phyloP scores from a whole-genome alignment of 1,139 yeast species.

The Candida sanyaensis region DNA sequence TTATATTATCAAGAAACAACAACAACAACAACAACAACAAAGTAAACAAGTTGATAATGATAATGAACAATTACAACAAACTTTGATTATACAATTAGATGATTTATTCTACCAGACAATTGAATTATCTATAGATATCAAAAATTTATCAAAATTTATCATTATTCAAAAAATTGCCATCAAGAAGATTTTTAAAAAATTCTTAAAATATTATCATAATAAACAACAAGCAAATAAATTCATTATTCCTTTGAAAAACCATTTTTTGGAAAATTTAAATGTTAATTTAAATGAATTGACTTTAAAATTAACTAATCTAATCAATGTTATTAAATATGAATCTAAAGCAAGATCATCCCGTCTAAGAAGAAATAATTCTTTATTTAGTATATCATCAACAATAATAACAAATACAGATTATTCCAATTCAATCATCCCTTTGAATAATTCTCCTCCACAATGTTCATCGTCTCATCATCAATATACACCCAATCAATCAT shows the following conservation, averaged over 20 bases:
- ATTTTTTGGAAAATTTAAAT: conserved; percentile 37
- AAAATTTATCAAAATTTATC: conserved; percentile 71
- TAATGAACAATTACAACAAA: conserved; percentile 3
- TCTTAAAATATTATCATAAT: conserved; percentile 58
- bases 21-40: background rate
- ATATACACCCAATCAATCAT: background rate
- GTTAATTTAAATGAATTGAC: conserved; percentile 65
- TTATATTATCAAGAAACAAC: conserved; percentile 8
- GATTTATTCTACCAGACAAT: conserved; percentile 40
- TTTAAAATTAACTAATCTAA: conserved; percentile 53
- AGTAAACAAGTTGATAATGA: background rate
- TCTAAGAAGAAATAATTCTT: conserved; percentile 13
- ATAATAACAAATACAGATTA: conserved; percentile 12
- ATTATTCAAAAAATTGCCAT: conserved; percentile 81
- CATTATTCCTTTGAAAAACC: conserved; percentile 36
- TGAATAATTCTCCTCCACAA: background rate
- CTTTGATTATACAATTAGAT: conserved; percentile 22
- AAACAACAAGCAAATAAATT: conserved; percentile 38
- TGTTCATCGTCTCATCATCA: conserved; percentile 8
- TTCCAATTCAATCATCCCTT: conserved; percentile 15
- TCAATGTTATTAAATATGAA: conserved; percentile 23
- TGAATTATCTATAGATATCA: conserved; percentile 59
- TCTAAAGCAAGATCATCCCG: background rate
- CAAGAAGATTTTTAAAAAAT: conserved; percentile 78
- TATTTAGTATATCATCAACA: conserved; percentile 16